phyloP scores from a whole-genome alignment of 306 rosid species.

The Abrus precatorius region DNA sequence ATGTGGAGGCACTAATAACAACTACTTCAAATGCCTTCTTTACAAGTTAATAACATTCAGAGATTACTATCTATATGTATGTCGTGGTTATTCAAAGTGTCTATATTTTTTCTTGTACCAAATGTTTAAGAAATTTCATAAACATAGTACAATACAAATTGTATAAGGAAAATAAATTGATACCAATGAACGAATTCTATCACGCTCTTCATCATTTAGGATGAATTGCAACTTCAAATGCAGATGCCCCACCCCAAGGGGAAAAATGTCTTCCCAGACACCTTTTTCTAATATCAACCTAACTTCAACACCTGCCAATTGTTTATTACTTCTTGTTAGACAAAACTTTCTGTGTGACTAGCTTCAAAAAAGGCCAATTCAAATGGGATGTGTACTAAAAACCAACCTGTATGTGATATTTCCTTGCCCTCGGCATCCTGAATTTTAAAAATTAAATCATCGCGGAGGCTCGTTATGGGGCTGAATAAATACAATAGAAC shows the following conservation, averaged over 20 bases:
- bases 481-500: conserved; percentile 55
- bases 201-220: conserved; percentile 83
- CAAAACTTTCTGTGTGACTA: conserved; percentile 21
- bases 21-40: background rate
- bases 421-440: conserved; percentile 73
- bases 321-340: conserved; percentile 48
- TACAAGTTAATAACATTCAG: conserved; percentile 13
- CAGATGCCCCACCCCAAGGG: conserved; percentile 76
- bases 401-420: conserved; percentile 73
- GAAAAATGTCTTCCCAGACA: conserved; percentile 77
- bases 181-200: conserved; percentile 79
- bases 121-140: background rate
- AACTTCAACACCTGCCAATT: conserved; percentile 66
- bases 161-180: conserved; percentile 15
- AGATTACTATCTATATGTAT: background rate
- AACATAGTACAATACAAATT: conserved; percentile 30
- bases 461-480: conserved; percentile 80
- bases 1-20: conserved; percentile 4
- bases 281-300: conserved; percentile 84
- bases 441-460: conserved; percentile 71
- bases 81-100: background rate
- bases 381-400: conserved; percentile 28
- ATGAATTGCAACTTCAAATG: conserved; percentile 80
- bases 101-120: conserved; percentile 16
- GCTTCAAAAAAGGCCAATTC: background rate